A percentile compares a stretch with the other conserved stretches of the same genome.
Evolutionary conservation across 352 stramenopile genomes (phyloP).

Genomic region (Pythium aristosporum): DNA sequence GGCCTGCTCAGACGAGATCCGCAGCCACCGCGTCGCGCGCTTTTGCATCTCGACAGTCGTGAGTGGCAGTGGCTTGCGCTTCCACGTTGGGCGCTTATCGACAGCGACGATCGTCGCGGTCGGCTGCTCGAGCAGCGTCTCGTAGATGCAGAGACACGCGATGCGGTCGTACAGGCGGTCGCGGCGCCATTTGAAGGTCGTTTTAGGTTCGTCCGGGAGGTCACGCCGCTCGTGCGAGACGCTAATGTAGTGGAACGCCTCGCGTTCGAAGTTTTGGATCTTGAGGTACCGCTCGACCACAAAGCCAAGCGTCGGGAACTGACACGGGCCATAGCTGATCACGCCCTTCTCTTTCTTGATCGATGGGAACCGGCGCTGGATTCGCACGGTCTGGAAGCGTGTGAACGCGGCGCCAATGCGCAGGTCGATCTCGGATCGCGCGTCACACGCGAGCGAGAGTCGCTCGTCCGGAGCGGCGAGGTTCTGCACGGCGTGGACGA

Average conservation of each 20-base stretch:
- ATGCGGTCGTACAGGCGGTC: constrained; percentile 95
- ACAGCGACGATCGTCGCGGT: constrained; percentile 65
- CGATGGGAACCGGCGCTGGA: constrained; percentile 80
- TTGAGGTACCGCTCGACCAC: constrained; percentile 92
- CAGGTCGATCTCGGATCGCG: constrained; percentile 94
- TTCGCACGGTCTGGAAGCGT: constrained; percentile 93
- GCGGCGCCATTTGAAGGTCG: constrained; percentile 96
- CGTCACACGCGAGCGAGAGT: constrained; percentile 85
- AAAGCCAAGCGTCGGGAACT: constrained; percentile 99
- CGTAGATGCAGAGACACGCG: constrained; percentile 92
- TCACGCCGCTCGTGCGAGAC: constrained; percentile 72
- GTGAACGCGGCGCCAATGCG: constrained; percentile 94
- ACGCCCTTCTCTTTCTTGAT: constrained; percentile 82
- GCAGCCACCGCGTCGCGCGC: constrained; percentile 92
- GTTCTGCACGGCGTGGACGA: constrained; percentile 87
- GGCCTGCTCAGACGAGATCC: constrained; percentile 94
- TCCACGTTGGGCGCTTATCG: constrained; percentile 85
- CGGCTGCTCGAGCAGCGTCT: constrained; percentile 63
- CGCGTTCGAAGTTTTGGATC: constrained; percentile 96
- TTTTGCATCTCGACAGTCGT: constrained; percentile 99
- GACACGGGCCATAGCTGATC: constrained; percentile 99
- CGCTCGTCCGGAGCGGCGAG: constrained; percentile 77
- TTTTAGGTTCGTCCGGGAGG: constrained; percentile 53
- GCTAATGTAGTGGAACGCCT: constrained; percentile 96
- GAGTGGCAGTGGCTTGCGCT: constrained; percentile 95